Evolutionary conservation across 83 land plant genomes (phyloP).

Genomic region (Picea mariana): DNA sequence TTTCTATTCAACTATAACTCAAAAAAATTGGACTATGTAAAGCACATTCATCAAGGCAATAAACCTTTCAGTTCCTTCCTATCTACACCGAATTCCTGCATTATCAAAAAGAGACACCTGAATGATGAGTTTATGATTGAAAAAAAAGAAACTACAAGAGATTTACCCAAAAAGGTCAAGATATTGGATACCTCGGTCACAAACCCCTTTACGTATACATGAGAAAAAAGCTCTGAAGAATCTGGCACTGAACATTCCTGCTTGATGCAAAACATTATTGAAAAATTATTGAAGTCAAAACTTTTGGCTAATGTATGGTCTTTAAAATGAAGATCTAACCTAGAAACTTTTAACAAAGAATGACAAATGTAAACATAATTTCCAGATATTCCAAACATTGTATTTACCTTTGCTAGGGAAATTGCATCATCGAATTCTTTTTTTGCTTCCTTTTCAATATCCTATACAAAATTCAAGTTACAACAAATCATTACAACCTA

Average conservation of each 20-base stretch:
- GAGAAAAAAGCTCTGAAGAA: constrained; percentile 69
- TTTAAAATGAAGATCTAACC: no score
- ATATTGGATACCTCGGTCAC: constrained; percentile 59
- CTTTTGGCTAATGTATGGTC: no score
- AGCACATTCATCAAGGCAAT: no score
- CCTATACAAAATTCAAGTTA: constrained; percentile 36
- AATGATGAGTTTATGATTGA: not conserved
- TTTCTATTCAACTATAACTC: no score
- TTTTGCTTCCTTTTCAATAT: constrained; percentile 85
- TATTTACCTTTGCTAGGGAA: no score
- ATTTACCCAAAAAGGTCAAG: not conserved
- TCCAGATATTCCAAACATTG: no score
- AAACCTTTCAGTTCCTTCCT: constrained; percentile 59
- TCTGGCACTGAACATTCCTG: constrained; percentile 97
- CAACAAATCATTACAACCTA: not conserved
- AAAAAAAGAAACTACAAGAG: not conserved
- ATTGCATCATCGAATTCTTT: no score
- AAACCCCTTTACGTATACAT: constrained; percentile 79
- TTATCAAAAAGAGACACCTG: constrained; percentile 5
- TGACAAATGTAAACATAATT: no score
- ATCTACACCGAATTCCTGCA: constrained; percentile 68
- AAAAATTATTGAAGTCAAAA: not conserved
- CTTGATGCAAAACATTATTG: constrained; percentile 12
- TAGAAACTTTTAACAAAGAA: no score
- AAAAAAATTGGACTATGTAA: no score